Evolutionary conservation across 768 basidiomycete species (phyloP).

Genomic region (Pulveroboletus ravenelii): DNA sequence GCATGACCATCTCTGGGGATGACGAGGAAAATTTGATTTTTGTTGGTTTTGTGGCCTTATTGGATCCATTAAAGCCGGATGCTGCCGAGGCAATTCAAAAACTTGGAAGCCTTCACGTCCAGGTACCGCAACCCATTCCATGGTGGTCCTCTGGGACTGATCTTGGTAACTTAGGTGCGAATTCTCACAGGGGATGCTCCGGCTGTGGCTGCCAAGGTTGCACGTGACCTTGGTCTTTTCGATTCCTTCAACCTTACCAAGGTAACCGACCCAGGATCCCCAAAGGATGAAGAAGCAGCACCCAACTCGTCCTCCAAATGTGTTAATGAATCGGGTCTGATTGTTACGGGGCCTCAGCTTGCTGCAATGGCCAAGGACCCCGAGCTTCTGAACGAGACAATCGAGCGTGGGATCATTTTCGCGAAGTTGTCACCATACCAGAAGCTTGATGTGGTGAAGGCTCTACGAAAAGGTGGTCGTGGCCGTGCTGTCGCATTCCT

Average conservation of each 20-base stretch:
- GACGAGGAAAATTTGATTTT: constrained; percentile 30
- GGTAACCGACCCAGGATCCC: neutral
- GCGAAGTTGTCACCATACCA: constrained; percentile 32
- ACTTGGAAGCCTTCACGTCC: constrained; percentile 26
- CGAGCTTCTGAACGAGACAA: constrained; percentile 23
- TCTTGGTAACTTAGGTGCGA: constrained; percentile 21
- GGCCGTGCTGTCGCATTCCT: constrained; percentile 31
- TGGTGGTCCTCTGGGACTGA: constrained; percentile 3
- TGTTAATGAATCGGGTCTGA: constrained; percentile 21
- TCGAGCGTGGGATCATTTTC: constrained; percentile 30
- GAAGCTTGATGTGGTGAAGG: constrained; percentile 32
- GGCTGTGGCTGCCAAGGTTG: constrained; percentile 35
- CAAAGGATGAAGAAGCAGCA: constrained; percentile 27
- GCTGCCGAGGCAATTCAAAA: constrained; percentile 29
- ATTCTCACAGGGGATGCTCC: constrained; percentile 35
- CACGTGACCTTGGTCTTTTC: constrained; percentile 34
- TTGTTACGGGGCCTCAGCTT: constrained; percentile 29
- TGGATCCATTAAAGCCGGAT: constrained; percentile 31
- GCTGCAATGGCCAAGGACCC: constrained; percentile 26
- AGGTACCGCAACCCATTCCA: constrained; percentile 16
- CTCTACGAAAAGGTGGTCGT: constrained; percentile 20
- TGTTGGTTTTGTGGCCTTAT: constrained; percentile 27
- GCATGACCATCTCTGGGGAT: constrained; percentile 12
- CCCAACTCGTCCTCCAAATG: neutral
- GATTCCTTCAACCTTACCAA: constrained; percentile 15